A percentile compares a stretch with the other conserved stretches of the same genome.
These are phyloP conservation scores for Lithospermum erythrorhizon DNA, from an alignment of 257 asterid genomes.

Conservation along the genomic window DNA sequence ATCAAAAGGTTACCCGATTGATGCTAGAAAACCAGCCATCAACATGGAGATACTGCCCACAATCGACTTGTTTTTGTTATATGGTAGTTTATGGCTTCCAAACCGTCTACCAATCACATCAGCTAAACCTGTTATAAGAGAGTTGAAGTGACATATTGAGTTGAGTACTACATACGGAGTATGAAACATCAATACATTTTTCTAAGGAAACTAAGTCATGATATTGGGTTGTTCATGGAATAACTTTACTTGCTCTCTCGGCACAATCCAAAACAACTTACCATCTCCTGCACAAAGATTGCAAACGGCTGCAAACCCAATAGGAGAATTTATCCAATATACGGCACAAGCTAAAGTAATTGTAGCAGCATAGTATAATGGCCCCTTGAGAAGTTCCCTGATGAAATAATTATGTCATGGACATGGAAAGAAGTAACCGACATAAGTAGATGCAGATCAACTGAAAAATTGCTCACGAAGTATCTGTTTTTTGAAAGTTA, in stretches of 20 bases:
- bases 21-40: constrained; percentile 69
- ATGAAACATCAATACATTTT: background rate
- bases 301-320: constrained; percentile 75
- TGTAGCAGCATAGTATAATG: constrained; percentile 72
- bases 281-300: constrained; percentile 98
- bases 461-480: background rate
- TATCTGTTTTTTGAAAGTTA: background rate
- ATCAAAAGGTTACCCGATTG: constrained; percentile 52
- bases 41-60: constrained; percentile 72
- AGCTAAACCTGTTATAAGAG: constrained; percentile 52
- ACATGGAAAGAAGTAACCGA: constrained; percentile 9
- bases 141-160: background rate
- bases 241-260: background rate
- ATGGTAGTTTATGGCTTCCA: constrained; percentile 67
- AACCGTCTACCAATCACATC: constrained; percentile 81
- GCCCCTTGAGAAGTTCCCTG: constrained; percentile 97
- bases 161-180: background rate
- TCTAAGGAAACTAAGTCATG: background rate
- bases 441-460: background rate
- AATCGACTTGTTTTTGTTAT: constrained; percentile 62
- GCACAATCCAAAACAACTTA: constrained; percentile 12
- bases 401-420: constrained; percentile 12
- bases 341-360: constrained; percentile 63
- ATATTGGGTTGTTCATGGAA: background rate
- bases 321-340: constrained; percentile 90